Evolutionary conservation across 352 stramenopile genomes (phyloP).

Genomic region (Pythium chondricola): DNA sequence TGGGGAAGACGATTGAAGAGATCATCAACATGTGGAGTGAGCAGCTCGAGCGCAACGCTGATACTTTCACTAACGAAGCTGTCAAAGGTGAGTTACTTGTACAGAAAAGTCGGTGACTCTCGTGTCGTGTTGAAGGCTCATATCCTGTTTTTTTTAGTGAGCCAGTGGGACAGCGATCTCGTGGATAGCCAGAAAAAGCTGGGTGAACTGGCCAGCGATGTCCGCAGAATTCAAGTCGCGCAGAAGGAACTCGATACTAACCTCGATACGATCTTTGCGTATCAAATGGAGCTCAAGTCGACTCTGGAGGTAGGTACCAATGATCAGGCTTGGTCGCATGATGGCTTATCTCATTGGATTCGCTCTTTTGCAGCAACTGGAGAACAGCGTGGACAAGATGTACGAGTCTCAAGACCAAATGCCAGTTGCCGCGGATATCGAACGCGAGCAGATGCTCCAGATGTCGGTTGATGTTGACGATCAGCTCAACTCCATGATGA

Average conservation of each 20-base stretch:
- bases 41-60: slow-evolving; percentile 76
- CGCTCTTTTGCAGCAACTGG: slow-evolving; percentile 50
- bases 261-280: slow-evolving; percentile 84
- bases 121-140: background rate
- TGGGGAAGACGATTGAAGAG: slow-evolving; percentile 82
- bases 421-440: slow-evolving; percentile 77
- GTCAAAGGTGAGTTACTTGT: slow-evolving; percentile 78
- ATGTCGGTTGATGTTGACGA: slow-evolving; percentile 83
- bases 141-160: slow-evolving; percentile 38
- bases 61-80: slow-evolving; percentile 84
- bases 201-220: slow-evolving; percentile 74
- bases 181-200: slow-evolving; percentile 85
- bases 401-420: slow-evolving; percentile 84
- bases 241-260: slow-evolving; percentile 85
- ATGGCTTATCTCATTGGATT: no score
- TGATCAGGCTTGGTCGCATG: background rate
- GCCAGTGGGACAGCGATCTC: slow-evolving; percentile 76
- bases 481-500: slow-evolving; percentile 84
- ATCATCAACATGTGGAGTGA: slow-evolving; percentile 90
- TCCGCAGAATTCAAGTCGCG: slow-evolving; percentile 77
- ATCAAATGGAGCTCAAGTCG: slow-evolving; percentile 86
- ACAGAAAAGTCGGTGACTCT: background rate
- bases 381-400: slow-evolving; percentile 88
- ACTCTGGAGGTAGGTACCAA: slow-evolving; percentile 69
- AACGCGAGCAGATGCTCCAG: slow-evolving; percentile 82